A percentile compares a stretch with the other conserved stretches of the same genome.
These are phyloP conservation scores for Rauvolfia tetraphylla DNA, from an alignment of 257 asterid genomes.

Conservation along the genomic window DNA sequence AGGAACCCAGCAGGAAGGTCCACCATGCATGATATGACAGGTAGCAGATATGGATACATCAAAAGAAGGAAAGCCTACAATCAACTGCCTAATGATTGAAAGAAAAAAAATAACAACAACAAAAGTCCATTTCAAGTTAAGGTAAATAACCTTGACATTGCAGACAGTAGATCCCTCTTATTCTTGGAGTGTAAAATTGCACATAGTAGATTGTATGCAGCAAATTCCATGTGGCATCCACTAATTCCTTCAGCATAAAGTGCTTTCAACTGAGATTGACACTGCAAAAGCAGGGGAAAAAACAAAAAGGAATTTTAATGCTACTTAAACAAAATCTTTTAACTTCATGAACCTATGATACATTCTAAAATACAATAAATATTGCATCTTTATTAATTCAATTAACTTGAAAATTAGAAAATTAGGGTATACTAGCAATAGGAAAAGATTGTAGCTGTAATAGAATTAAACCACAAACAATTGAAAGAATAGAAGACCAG, in stretches of 20 bases:
- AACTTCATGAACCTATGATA: neutral
- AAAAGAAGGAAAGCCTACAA: neutral
- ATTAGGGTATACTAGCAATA: neutral
- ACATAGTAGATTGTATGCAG: constrained; percentile 90
- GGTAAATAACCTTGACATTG: constrained; percentile 86
- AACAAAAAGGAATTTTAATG: neutral
- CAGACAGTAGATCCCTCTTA: constrained; percentile 88
- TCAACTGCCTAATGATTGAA: neutral
- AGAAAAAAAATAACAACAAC: neutral
- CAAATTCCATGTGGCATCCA: constrained; percentile 93
- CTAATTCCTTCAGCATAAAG: constrained; percentile 90
- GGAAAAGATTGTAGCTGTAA: neutral
- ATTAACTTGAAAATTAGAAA: neutral
- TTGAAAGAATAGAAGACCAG: neutral
- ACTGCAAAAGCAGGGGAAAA: constrained; percentile 54
- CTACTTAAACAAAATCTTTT: neutral
- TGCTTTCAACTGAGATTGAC: constrained; percentile 91
- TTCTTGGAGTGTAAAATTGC: constrained; percentile 82
- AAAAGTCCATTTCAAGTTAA: constrained; percentile 6
- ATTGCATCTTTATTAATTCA: neutral
- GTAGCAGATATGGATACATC: neutral
- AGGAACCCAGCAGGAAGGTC: neutral
- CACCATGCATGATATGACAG: neutral
- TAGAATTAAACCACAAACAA: neutral
- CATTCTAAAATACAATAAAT: neutral